Conservation (phyloP, 1,284 basidiomycete species). For the Bjerkandera adusta region DNA sequence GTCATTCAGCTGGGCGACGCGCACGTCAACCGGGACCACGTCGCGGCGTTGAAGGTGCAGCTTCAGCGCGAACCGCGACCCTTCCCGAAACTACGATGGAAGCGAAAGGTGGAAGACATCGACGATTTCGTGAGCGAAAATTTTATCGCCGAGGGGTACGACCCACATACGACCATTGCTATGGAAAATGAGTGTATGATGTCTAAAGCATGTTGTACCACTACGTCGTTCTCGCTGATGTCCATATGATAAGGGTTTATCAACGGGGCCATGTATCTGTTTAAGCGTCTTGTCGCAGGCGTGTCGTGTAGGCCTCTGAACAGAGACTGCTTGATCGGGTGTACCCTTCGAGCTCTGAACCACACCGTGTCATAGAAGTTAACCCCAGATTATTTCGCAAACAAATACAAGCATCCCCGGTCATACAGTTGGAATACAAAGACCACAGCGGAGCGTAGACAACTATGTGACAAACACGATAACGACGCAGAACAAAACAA, state of each 20-base stretch:
- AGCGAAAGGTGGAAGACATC: slow-evolving; percentile 65
- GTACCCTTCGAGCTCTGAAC: no score
- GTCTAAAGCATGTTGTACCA: not conserved
- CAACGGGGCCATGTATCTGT: not conserved
- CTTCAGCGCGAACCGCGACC: slow-evolving; percentile 74
- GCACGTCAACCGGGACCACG: slow-evolving; percentile 93
- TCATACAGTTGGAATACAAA: no score
- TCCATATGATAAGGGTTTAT: no score
- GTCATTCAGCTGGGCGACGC: slow-evolving; percentile 95
- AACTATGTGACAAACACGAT: no score
- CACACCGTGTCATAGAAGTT: no score
- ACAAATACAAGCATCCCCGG: no score
- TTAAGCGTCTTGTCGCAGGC: no score
- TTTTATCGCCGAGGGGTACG: slow-evolving; percentile 85
- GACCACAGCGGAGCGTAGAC: no score
- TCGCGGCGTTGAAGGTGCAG: slow-evolving; percentile 83
- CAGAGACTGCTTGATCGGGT: no score
- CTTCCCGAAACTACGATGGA: slow-evolving; percentile 84
- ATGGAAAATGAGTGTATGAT: slow-evolving; percentile 98
- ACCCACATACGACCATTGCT: slow-evolving; percentile 81
- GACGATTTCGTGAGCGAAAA: slow-evolving; percentile 85
- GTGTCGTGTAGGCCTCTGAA: no score
- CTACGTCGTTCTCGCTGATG: not conserved
- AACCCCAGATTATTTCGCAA: no score
- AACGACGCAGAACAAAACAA: no score